Percentiles rank a stretch among this genome's conserved stretches.
phyloP scores from a whole-genome alignment of 208 protist genomes.

The Leishmania guyanensis region DNA sequence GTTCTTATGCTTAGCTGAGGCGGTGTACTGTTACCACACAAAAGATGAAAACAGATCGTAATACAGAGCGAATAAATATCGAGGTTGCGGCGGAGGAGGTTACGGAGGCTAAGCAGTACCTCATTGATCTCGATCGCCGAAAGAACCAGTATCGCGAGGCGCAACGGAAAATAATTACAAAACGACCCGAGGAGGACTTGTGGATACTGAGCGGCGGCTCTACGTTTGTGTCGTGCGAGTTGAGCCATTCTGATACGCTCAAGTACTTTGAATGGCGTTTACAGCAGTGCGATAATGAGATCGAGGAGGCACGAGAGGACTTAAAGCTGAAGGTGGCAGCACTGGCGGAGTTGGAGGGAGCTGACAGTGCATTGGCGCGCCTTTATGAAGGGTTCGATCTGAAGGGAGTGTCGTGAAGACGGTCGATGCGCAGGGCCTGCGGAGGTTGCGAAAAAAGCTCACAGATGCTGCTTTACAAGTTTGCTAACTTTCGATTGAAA shows the following conservation, averaged over 20 bases:
- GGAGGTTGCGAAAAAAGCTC: neutral
- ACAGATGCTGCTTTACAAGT: conserved; percentile 5
- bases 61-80: conserved; percentile 37
- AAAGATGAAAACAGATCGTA: conserved; percentile 28
- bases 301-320: conserved; percentile 59
- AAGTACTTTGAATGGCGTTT: conserved; percentile 69
- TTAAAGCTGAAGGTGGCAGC: conserved; percentile 80
- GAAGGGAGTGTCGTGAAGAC: conserved; percentile 31
- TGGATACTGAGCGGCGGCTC: conserved; percentile 80
- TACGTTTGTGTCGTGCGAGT: conserved; percentile 79
- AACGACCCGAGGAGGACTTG: conserved; percentile 46
- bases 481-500: neutral
- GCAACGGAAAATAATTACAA: conserved; percentile 51
- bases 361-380: conserved; percentile 67
- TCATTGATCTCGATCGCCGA: conserved; percentile 75
- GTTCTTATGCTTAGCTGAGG: conserved; percentile 3
- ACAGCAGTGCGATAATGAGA: conserved; percentile 57
- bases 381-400: conserved; percentile 79
- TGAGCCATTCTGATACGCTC: conserved; percentile 52
- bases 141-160: conserved; percentile 86
- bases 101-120: conserved; percentile 59
- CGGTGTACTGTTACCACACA: neutral
- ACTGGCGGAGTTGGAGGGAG: conserved; percentile 77
- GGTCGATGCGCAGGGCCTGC: neutral
- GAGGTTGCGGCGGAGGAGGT: conserved; percentile 75